Base-by-base conservation (phyloP, 805 yeast genomes). In the Cyberlindnera subsufficiens region DNA sequence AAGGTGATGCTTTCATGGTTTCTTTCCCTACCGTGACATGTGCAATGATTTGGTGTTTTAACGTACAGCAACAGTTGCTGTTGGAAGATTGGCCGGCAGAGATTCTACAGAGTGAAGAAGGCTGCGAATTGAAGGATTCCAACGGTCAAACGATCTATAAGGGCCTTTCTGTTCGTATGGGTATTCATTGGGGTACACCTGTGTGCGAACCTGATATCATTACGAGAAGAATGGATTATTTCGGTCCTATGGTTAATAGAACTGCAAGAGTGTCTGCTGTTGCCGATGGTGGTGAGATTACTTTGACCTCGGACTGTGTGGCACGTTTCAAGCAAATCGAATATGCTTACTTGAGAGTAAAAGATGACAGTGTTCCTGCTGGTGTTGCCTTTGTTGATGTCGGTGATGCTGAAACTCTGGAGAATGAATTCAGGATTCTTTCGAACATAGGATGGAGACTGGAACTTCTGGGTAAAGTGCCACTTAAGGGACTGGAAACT, bases 1-100 rank as follows among this genome's bases (percentile, higher is more conserved):
- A 93, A 78, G 99, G 99, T 59, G 99, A 93, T 71, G 96, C 99
- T 0, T 93, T 93, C 55, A 90, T 93, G 87, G 97, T 93, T 13
- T 87, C 97, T 11, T 93, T 93, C 63, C 96, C 96, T 0, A 82
- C 96, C 0, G 91, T 96, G 0, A 78, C 91, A 0, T 74, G 91
- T 16, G 98, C 98, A 0, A 68, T 93, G 47, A 71, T 88, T 31
- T 93, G 99, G 98, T 88, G 97, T 68, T 81, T 90, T 61, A 82
- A 86, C 38, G 96, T 91, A 6, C 99, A 93, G 61, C 75, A 82
- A 43, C 95, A 87, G 59, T 58, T 86, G 13, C 67, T 93, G 38
- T 73, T 78, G 10, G 95, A 89, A 6, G 96, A 89, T 50, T 93
- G 99, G 99, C 99, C 99, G 0, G 78, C 84, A 3, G 97, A 91